A percentile compares a stretch with the other conserved stretches of the same genome.
phyloP scores from a whole-genome alignment of 371 early-diverging fungal species.

The Circinella minor region DNA sequence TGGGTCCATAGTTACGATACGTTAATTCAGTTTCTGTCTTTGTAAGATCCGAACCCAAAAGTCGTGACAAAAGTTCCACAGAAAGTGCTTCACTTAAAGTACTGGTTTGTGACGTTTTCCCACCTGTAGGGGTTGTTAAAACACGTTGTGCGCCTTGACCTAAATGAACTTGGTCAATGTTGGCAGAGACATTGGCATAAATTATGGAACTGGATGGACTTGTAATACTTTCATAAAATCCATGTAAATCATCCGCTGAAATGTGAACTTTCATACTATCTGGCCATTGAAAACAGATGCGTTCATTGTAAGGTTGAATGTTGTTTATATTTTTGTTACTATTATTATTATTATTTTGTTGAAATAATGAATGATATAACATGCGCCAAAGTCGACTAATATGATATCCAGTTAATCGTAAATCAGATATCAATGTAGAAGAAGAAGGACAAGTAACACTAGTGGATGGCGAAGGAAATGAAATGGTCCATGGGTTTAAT shows the following conservation, averaged over 20 bases:
- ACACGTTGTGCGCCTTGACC: constrained; percentile 28
- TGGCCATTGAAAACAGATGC: neutral
- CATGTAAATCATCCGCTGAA: neutral
- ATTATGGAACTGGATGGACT: neutral
- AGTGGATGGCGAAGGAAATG: neutral
- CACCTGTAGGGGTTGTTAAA: constrained; percentile 53
- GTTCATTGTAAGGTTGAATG: constrained; percentile 3
- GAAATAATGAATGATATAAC: neutral
- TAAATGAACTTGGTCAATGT: neutral
- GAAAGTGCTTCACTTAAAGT: constrained; percentile 57
- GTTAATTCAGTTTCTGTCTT: constrained; percentile 61
- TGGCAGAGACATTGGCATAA: neutral
- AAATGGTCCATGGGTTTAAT: neutral
- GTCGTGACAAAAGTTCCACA: constrained; percentile 49
- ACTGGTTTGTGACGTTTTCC: constrained; percentile 31
- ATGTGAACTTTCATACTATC: constrained; percentile 2
- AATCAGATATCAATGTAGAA: neutral
- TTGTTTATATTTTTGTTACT: neutral
- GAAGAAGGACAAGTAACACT: neutral
- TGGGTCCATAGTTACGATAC: constrained; percentile 46
- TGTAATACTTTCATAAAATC: neutral
- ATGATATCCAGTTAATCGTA: neutral
- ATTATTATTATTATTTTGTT: neutral
- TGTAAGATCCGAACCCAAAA: constrained; percentile 46
- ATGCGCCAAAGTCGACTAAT: neutral